Percentiles rank a stretch among this genome's conserved stretches.
Evolutionary conservation across 805 yeast species (phyloP).

Genomic region (Wickerhamiella kazuoi): DNA sequence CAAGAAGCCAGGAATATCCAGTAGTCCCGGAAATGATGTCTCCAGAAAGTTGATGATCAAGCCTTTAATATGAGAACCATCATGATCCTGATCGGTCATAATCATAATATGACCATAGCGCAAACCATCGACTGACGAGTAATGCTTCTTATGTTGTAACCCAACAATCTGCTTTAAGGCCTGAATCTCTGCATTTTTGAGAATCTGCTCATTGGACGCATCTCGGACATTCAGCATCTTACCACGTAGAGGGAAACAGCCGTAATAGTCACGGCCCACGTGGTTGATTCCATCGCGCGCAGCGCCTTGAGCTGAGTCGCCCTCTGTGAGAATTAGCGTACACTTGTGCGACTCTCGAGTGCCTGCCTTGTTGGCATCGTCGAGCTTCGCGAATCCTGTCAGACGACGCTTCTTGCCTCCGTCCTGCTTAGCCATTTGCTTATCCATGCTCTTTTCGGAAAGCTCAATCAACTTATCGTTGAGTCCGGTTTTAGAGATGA

Average conservation of each 20-base stretch:
- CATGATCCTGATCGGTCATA: conserved; percentile 99
- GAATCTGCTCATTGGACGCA: conserved; percentile 87
- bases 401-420: conserved; percentile 69
- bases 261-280: conserved; percentile 75
- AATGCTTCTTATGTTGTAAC: conserved; percentile 74
- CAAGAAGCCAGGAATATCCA: conserved; percentile 79
- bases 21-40: conserved; percentile 81
- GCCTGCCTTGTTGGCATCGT: conserved; percentile 94
- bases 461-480: conserved; percentile 54
- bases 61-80: conserved; percentile 96
- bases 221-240: conserved; percentile 89
- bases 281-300: conserved; percentile 79
- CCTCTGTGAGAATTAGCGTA: conserved; percentile 87
- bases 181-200: conserved; percentile 85
- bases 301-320: conserved; percentile 83
- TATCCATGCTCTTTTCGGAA: conserved; percentile 78
- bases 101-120: conserved; percentile 96
- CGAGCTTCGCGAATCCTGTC: conserved; percentile 75
- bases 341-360: conserved; percentile 82
- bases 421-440: conserved; percentile 71
- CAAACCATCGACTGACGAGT: conserved; percentile 52
- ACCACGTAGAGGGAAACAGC: conserved; percentile 91
- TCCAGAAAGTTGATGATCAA: conserved; percentile 83
- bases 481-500: conserved; percentile 50
- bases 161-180: conserved; percentile 93